Evolutionary conservation across 2,329 filamentous ascomycete genomes (phyloP), one percentile per base, ranked within the genome.

Genomic region (Fusarium clavum): DNA sequence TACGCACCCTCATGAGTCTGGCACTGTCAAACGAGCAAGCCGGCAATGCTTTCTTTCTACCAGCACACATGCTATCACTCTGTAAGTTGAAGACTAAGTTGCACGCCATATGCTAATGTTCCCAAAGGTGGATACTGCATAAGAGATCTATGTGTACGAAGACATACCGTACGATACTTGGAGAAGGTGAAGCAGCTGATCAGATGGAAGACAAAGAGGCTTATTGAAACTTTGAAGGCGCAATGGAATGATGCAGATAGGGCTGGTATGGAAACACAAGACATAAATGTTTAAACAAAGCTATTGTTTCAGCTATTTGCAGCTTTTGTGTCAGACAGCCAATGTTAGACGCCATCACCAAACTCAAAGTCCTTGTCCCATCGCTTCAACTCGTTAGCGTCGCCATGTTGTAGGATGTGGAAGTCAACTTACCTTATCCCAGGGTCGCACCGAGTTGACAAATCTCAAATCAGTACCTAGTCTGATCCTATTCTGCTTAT

Each of bases 391-490:
- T 2, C 11, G 25, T 57, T 18, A 57, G 54, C 25, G 3, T 47
- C 22, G 12, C 8, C 18, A 20, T 6, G 8, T 4, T 6, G 4
- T 4, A 13, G 8, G 4, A 11, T 29, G 5, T 6, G 3, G 9
- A 7, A 20, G 6, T 9, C 0, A 13, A 57, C 45, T 20, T 51
- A 57, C 44, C 6, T 32, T 49, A 9, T 57, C 54, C 44, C 54
- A 57, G 6, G 44, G 44, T 12, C 54, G 54, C 4, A 32, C 16
- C 8, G 54, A 57, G 14, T 57, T 57, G 4, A 87, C 86, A 70
- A 88, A 88, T 3, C 87, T 81, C 53, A 89, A 70, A 72, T 88
- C 86, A 4, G 87, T 88, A 0, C 84, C 87, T 1, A 88, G 80
- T 3, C 86, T 81, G 49, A 88, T 88, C 1, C 83, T 75, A 57